These are phyloP conservation scores for Penicillium sp. DNA, from an alignment of 2,329 filamentous ascomycete species.

Conservation along the genomic window DNA sequence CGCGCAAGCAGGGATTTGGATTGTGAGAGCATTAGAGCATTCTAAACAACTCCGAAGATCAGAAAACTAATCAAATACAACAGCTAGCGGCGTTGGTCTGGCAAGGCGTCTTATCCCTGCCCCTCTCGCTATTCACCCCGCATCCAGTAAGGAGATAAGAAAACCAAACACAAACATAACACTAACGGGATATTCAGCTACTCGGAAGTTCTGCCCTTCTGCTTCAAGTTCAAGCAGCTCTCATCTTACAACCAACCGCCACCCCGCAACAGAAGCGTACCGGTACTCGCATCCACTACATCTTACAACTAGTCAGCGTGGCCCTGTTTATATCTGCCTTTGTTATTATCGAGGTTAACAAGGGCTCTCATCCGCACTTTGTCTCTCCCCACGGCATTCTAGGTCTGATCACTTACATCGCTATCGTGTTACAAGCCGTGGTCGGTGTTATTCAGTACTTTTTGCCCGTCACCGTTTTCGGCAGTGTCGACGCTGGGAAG, in stretches of 20 bases:
- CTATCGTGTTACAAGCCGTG: conserved; percentile 69
- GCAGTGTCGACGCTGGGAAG: conserved; percentile 76
- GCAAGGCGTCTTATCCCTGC: conserved; percentile 67
- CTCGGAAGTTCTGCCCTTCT: conserved; percentile 59
- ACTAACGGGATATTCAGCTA: conserved; percentile 44
- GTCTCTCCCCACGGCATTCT: conserved; percentile 77
- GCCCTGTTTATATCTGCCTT: conserved; percentile 42
- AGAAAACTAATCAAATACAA: not conserved
- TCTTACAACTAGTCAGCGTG: conserved; percentile 59
- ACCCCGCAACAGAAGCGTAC: conserved; percentile 69
- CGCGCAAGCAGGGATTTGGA: conserved; percentile 73
- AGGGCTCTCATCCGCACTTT: conserved; percentile 67
- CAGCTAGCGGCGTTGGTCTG: conserved; percentile 72
- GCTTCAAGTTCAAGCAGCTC: conserved; percentile 72
- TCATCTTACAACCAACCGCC: conserved; percentile 84
- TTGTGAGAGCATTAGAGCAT: conserved; percentile 50
- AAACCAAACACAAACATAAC: not conserved
- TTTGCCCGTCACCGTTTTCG: conserved; percentile 65
- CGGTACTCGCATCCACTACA: conserved; percentile 64
- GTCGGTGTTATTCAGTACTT: conserved; percentile 84
- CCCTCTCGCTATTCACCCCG: conserved; percentile 78
- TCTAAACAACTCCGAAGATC: not conserved
- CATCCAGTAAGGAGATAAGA: conserved; percentile 67
- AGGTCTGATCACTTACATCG: conserved; percentile 70
- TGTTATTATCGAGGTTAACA: conserved; percentile 66